Base-by-base conservation (phyloP, 2,329 filamentous ascomycete species). In the Metarhizium guizhouense region DNA sequence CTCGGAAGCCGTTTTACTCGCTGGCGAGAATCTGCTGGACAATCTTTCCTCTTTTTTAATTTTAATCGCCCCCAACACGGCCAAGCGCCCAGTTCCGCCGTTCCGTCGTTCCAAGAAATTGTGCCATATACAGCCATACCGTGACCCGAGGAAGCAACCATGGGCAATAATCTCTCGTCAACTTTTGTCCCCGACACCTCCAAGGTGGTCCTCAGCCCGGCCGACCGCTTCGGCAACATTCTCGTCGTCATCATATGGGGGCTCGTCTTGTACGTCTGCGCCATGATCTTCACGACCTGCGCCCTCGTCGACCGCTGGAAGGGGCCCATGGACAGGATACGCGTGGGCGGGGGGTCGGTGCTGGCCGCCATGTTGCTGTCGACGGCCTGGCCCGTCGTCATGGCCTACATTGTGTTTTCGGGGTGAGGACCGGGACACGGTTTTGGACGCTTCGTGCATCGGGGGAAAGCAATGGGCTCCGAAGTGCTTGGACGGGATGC, bases 221-320 rank as follows among this genome's bases (percentile, higher is more conserved):
- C 61, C 18, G 73, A 76, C 54, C 56, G 58, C 38, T 34, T 49
- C 40, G 59, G 65, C 43, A 64, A 65, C 59, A 65, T 73, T 53
- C 59, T 70, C 36, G 57, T 74, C 57, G 68, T 59, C 51, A 53
- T 69, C 51, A 60, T 68, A 58, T 75, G 73, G 72, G 64, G 55
- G 6, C 53, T 62, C 30, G 64, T 65, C 4, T 57, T 73, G 42
- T 74, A 75, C 63, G 65, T 54, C 52, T 68, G 69, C 57, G 71
- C 68, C 64, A 72, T 74, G 66, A 71, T 76, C 62, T 74, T 69
- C 61, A 72, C 67, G 57, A 72, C 73, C 34, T 69, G 72, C 63
- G 64, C 63, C n/a, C 67, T 76, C 55, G 59, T 75, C 59, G 69
- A 72, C 58, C 70, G 73, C n/a, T 76, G 73, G 73, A 67, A 69